Evolutionary conservation across 73 alveolate genomes (phyloP), one percentile per base, ranked within the genome.

Genomic region (Paramecium biaurelia): DNA sequence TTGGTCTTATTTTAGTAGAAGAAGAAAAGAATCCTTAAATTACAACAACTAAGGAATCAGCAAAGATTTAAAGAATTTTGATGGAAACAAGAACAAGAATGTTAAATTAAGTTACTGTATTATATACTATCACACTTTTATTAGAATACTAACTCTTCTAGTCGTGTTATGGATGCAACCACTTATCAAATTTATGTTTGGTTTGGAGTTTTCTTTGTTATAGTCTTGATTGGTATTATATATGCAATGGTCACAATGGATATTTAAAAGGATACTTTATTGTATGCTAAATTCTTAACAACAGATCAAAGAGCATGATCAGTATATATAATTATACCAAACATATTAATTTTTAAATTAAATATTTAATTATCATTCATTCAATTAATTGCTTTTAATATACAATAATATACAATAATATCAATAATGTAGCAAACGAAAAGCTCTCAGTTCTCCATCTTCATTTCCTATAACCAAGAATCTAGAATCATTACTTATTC

Each of bases 61-160:
- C 90, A 11, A 43, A 38, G 10, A 10, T 43, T 23, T 79, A 79
- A 79, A 79, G 90, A 79, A 79, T 79, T 79, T 41, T 79, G 14
- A 42, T 79, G 76, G 90, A 79, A 45, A 79, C 90, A 4, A 79
- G 90, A 79, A 79, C 70, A 38, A 79, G 90, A 79, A 79, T 79
- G 90, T 63, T 79, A 18, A 63, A 79, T 79, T 41, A 47, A 79
- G 56, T 63, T 34, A 35, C 86, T 45, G 90, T 79, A 30, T 43
- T 0, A 47, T 42, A 14, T 79, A 15, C 23, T 43, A 3, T 4
- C 14, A 12, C 20, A 35, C 20, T 45, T 43, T 79, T 42, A 72
- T 58, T 10, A 42, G 24, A 28, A 43, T 7, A 63, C 84, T 63
- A 10, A 63, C 8, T 41, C 90, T 41, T 8, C 90, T 53, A 6